A percentile compares a stretch with the other conserved stretches of the same genome.
phyloP scores from a whole-genome alignment of 352 stramenopile species.

The Phytophthora capsici region DNA sequence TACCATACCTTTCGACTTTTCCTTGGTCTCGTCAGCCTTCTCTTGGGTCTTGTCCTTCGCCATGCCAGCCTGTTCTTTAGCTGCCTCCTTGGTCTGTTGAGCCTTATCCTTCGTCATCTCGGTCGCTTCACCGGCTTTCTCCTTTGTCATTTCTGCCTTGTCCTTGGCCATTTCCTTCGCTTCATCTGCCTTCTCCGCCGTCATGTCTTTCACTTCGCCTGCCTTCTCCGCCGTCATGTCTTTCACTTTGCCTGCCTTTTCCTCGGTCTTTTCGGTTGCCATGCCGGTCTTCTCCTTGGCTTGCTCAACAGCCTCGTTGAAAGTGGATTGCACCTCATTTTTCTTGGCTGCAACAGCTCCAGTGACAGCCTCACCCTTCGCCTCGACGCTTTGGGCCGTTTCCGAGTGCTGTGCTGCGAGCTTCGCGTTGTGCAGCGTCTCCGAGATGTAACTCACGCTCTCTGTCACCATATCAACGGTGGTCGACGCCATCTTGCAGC shows the following conservation, averaged over 20 bases:
- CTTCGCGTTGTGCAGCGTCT: slow-evolving; percentile 69
- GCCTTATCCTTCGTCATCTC: slow-evolving; percentile 22
- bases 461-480: slow-evolving; percentile 69
- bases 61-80: slow-evolving; percentile 20
- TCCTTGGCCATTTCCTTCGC: slow-evolving; percentile 19
- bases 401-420: slow-evolving; percentile 53
- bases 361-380: slow-evolving; percentile 34
- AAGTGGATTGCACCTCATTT: slow-evolving; percentile 35
- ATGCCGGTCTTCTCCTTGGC: slow-evolving; percentile 40
- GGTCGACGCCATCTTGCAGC: slow-evolving; percentile 53
- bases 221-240: slow-evolving; percentile 23
- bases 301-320: slow-evolving; percentile 26
- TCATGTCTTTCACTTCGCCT: slow-evolving; percentile 8
- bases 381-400: slow-evolving; percentile 46
- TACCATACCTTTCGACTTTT: slow-evolving; percentile 17
- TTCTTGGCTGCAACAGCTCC: slow-evolving; percentile 33
- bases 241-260: slow-evolving; percentile 20
- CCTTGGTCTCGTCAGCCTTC: slow-evolving; percentile 11
- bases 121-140: slow-evolving; percentile 21
- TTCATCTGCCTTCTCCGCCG: slow-evolving; percentile 16
- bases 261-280: slow-evolving; percentile 27
- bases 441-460: slow-evolving; percentile 70
- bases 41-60: slow-evolving; percentile 18
- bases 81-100: slow-evolving; percentile 28
- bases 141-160: slow-evolving; percentile 28